Conservation (phyloP, 1,284 basidiomycete species). For the Cryptococcus neoformans region DNA sequence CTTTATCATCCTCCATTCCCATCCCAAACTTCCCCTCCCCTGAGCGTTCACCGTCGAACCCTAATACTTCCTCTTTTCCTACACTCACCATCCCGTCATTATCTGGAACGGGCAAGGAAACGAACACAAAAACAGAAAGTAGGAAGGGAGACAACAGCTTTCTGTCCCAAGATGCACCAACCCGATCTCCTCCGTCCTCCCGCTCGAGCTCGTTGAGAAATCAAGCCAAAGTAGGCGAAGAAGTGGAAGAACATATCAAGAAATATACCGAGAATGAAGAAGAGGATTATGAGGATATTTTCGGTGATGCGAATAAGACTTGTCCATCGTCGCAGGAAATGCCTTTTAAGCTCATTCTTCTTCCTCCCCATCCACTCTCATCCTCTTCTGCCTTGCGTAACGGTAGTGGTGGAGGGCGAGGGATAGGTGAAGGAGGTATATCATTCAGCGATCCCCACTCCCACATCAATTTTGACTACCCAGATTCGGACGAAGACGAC, state of each 20-base stretch:
- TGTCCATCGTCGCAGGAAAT: background rate
- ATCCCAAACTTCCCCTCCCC: background rate
- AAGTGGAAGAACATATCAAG: slow-evolving; percentile 53
- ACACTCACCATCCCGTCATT: background rate
- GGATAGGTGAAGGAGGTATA: background rate
- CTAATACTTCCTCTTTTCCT: background rate
- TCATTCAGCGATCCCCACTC: background rate
- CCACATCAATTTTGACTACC: too few species aligned
- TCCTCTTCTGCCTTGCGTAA: too few species aligned
- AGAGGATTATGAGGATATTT: slow-evolving; percentile 90
- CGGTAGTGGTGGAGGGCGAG: too few species aligned
- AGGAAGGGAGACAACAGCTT: background rate
- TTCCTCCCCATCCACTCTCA: too few species aligned
- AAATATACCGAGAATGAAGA: slow-evolving; percentile 80
- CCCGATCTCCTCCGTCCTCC: slow-evolving; percentile 35
- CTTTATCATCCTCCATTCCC: slow-evolving; percentile 5
- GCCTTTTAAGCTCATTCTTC: background rate
- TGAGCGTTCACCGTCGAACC: background rate
- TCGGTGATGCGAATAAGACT: slow-evolving; percentile 49
- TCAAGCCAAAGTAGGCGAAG: slow-evolving; percentile 13
- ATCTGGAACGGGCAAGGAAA: slow-evolving; percentile 1
- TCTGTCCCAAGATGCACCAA: slow-evolving; percentile 6
- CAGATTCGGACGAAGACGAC: slow-evolving; percentile 62
- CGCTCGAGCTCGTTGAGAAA: slow-evolving; percentile 33
- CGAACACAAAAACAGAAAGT: too few species aligned